phyloP scores from a whole-genome alignment of 352 stramenopile species.

The Aphanomyces euteiches region DNA sequence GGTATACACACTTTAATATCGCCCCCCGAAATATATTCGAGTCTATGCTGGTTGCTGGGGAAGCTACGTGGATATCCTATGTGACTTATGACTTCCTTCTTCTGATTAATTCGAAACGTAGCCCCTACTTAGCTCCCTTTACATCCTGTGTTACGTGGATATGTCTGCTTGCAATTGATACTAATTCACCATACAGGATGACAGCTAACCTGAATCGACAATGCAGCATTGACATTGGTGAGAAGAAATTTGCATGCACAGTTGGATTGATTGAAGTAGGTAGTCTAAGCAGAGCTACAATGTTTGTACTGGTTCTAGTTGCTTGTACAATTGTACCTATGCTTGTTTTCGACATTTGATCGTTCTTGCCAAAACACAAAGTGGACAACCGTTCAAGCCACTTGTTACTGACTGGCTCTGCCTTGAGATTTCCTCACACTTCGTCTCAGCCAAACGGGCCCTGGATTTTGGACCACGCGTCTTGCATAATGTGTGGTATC shows the following conservation, averaged over 20 bases:
- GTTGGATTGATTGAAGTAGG: neutral
- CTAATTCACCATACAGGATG: neutral
- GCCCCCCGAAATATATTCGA: conserved; percentile 14
- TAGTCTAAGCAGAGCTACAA: neutral
- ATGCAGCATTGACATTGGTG: neutral
- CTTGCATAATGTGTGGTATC: neutral
- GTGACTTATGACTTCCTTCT: conserved; percentile 7
- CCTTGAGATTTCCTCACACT: neutral
- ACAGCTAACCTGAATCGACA: neutral
- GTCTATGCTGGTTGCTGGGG: conserved; percentile 10
- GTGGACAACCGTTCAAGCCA: too few relatives aligned
- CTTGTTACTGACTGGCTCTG: neutral
- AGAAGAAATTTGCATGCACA: neutral
- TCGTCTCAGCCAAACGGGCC: neutral
- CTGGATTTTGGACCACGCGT: neutral
- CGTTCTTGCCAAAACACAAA: too few relatives aligned
- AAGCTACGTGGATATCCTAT: conserved; percentile 23
- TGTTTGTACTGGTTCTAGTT: neutral
- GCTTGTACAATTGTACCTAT: neutral
- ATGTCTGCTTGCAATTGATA: neutral
- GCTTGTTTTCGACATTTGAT: too few relatives aligned
- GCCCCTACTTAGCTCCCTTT: neutral
- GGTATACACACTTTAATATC: conserved; percentile 8
- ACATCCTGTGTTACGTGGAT: neutral
- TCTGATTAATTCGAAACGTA: neutral